A percentile compares a stretch with the other conserved stretches of the same genome.
These are phyloP conservation scores for Limonium bicolor DNA, from an alignment of 148 eudicot genomes.

Conservation along the genomic window DNA sequence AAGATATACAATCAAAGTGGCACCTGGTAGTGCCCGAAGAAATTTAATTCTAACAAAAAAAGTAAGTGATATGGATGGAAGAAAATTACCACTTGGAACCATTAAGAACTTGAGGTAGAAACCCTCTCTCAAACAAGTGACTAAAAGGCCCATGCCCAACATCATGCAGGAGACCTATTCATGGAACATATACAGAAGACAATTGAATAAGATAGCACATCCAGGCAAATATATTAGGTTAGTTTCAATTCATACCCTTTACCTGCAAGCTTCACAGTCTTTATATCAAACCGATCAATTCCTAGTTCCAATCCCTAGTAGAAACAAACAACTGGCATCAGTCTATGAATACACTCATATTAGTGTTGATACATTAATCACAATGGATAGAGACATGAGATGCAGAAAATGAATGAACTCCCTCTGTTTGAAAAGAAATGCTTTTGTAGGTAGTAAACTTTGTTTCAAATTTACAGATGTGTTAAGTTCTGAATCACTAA, in stretches of 20 bases:
- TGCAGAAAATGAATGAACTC: too few relatives aligned
- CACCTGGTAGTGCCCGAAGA: too few relatives aligned
- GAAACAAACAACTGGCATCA: not conserved
- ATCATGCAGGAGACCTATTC: conserved; percentile 79
- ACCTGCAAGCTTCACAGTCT: conserved; percentile 88
- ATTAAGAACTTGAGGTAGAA: conserved; percentile 57
- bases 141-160: conserved; percentile 98
- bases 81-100: conserved; percentile 53
- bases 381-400: too few relatives aligned
- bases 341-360: not conserved
- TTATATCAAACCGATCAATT: conserved; percentile 49
- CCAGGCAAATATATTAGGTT: too few relatives aligned
- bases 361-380: too few relatives aligned
- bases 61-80: not conserved
- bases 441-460: too few relatives aligned
- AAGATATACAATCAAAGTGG: too few relatives aligned
- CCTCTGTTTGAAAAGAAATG: too few relatives aligned
- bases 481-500: too few relatives aligned
- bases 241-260: not conserved
- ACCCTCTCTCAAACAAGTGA: conserved; percentile 79
- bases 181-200: not conserved
- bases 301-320: conserved; percentile 78
- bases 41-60: too few relatives aligned
- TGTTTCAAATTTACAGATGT: too few relatives aligned
- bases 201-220: too few relatives aligned